These are phyloP conservation scores for Phytopythium oedochilum DNA, from an alignment of 352 stramenopile species.

Conservation along the genomic window DNA sequence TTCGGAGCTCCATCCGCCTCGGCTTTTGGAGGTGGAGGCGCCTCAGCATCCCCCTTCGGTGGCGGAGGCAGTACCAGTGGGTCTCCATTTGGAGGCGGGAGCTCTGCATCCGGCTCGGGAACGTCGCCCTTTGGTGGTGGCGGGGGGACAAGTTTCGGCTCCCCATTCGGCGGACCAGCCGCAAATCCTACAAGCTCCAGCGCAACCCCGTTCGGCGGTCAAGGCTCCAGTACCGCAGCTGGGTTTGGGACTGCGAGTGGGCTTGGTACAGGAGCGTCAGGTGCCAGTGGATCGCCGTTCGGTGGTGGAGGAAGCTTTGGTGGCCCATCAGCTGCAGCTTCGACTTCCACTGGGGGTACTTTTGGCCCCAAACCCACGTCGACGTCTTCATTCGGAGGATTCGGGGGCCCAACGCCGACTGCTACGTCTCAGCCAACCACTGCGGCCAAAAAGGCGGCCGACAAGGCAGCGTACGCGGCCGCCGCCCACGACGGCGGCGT, in stretches of 20 bases:
- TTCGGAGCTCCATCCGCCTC: constrained; percentile 14
- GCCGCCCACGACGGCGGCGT: constrained; percentile 16
- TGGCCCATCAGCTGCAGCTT: constrained; percentile 1
- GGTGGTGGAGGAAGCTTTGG: constrained; percentile 31
- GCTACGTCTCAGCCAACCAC: not conserved
- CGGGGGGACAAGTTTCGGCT: not conserved
- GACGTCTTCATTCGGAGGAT: constrained; percentile 9
- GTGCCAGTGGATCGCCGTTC: constrained; percentile 13
- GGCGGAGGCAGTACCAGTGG: constrained; percentile 4
- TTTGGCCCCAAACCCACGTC: not conserved
- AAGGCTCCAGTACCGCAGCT: not conserved
- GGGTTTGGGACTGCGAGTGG: not conserved
- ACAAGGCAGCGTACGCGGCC: constrained; percentile 4
- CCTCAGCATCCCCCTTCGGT: constrained; percentile 20
- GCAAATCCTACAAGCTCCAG: not conserved
- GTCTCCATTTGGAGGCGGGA: not conserved
- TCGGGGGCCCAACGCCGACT: not conserved
- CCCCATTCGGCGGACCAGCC: constrained; percentile 1
- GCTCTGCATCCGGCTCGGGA: not conserved
- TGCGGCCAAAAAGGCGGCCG: not conserved
- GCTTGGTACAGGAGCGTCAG: not conserved
- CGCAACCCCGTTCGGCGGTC: constrained; percentile 1
- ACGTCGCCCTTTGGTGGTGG: not conserved
- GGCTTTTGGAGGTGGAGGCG: constrained; percentile 13
- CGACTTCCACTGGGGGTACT: not conserved